Base-by-base conservation (phyloP, 805 yeast genomes). In the Kodamaea nitidulidarum region DNA sequence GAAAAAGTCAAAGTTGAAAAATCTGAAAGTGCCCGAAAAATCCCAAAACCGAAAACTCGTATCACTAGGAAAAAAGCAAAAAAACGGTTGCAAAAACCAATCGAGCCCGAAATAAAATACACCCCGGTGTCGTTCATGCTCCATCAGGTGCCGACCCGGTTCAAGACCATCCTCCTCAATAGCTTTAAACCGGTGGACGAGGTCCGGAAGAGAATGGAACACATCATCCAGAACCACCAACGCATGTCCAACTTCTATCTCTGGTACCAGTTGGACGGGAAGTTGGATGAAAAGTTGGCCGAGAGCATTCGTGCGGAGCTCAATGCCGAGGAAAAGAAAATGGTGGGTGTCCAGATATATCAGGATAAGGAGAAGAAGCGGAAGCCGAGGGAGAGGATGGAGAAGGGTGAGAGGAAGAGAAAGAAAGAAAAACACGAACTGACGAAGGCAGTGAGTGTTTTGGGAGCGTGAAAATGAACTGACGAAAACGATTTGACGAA, bases 251-350 rank as follows among this genome's bases (percentile, higher is more conserved):
- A 76, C 24, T 77, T 78, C 49, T 75, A 83, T 54, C 64, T 88
- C 15, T 88, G 96, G 96, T 86, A 82, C 52, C 87, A 84, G 50
- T 69, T 91, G 8, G 93, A 84, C 57, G 90, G 88, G 0, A 71
- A 75, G 33, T 75, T 78, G 39, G 93, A 85, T 55, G 86, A 80
- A 46, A 59, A 61, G 1, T 50, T 84, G 34, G 84, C 85, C 0
- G 93, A 85, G 49, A 66, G 69, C 6, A 57, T 84, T 28, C 70
- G 95, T 49, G 66, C 68, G 33, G 80, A 76, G 40, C 58, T 82
- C 37, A 71, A 70, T 39, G 70, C 69, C 12, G 75, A 74, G 52
- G 86, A 80, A 48, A 74, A 61, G 56, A 64, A 63, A 37, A 58
- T 67, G 66, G 48, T 59, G 7, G 74, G 74, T 10, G 50, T 61